phyloP scores from a whole-genome alignment of 1,284 basidiomycete species.

The Rhodotorula sp. region DNA sequence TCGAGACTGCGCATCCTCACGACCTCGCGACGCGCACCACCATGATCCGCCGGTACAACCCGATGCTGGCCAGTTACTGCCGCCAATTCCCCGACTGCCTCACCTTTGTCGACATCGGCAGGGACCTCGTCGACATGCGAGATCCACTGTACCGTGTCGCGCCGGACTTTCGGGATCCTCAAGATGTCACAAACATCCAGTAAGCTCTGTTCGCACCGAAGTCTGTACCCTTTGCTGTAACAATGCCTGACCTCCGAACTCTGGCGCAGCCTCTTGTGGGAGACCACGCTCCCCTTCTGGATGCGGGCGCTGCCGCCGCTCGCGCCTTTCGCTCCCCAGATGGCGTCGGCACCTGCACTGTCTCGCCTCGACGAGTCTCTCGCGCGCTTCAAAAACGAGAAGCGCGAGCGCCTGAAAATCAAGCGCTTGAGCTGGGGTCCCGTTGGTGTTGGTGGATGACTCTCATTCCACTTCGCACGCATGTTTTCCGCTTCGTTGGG shows the following conservation, averaged over 20 bases:
- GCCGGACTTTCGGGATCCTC: slow-evolving; percentile 4
- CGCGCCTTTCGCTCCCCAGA: background rate
- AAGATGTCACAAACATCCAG: slow-evolving; percentile 36
- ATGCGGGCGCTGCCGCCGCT: slow-evolving; percentile 13
- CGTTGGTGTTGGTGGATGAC: background rate
- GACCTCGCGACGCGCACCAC: slow-evolving; percentile 19
- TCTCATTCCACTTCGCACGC: too few species aligned
- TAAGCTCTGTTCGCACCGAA: background rate
- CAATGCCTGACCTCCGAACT: too few species aligned
- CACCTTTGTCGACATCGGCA: slow-evolving; percentile 27
- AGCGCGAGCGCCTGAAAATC: background rate
- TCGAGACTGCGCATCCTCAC: slow-evolving; percentile 2
- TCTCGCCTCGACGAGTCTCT: background rate
- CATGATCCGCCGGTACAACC: slow-evolving; percentile 29
- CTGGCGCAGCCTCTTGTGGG: slow-evolving; percentile 24
- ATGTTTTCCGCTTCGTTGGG: background rate
- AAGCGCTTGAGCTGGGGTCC: background rate
- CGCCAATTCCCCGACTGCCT: background rate
- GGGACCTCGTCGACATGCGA: slow-evolving; percentile 1
- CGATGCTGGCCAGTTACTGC: slow-evolving; percentile 19
- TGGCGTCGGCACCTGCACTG: background rate
- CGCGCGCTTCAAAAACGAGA: background rate
- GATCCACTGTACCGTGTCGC: slow-evolving; percentile 1
- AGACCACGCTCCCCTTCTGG: slow-evolving; percentile 22
- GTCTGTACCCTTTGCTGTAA: too few species aligned